Evolutionary conservation across 208 protist genomes (phyloP), one percentile per base, ranked within the genome.

Genomic region (Wallacemonas sp.): DNA sequence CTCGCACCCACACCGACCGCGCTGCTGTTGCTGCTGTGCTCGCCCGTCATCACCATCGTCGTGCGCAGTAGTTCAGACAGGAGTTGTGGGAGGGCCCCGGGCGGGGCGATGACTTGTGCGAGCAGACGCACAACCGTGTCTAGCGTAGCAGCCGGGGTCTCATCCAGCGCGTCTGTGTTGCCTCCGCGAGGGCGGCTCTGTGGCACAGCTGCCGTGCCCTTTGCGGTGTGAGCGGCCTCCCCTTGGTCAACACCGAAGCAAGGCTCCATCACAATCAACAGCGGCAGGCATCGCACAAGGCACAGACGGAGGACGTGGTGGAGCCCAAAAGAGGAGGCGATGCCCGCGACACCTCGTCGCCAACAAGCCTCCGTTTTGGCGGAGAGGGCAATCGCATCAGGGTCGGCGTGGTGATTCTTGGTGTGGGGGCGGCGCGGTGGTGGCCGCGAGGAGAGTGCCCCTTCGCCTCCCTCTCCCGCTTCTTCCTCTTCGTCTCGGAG

Each of bases 281-380:
- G 68, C 22, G 85, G 77, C 54, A 91, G 54, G 11, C 75, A 73
- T 2, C 61, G 66, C 22, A 91, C 61, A 21, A 88, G 34, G 55
- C 79, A 61, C 14, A 78, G 67, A 0, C 69, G 74, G 41, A 88
- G 62, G 12, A 81, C 39, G 17, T 80, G 81, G 31, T 81, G 79
- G 46, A 88, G 71, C 12, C 73, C 69, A 45, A 82, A 82, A 26
- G 33, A 41, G 15, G 76, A 82, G 24, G 66, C 64, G 46, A 67
- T 59, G 59, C 41, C 41, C 5, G 56, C 41, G 14, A 62, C 34
- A 49, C 56, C 56, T 17, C 56, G 33, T 9, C 56, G 56, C 56
- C 34, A 62, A 9, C 19, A n/a, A 12, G 56, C 39, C 11, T 24
- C 36, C 9, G 41, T 30, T 38, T 49, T 22, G 24, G 36, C 41